phyloP scores from a whole-genome alignment of 2,329 filamentous ascomycete species.

The Juglanconis juglandina region DNA sequence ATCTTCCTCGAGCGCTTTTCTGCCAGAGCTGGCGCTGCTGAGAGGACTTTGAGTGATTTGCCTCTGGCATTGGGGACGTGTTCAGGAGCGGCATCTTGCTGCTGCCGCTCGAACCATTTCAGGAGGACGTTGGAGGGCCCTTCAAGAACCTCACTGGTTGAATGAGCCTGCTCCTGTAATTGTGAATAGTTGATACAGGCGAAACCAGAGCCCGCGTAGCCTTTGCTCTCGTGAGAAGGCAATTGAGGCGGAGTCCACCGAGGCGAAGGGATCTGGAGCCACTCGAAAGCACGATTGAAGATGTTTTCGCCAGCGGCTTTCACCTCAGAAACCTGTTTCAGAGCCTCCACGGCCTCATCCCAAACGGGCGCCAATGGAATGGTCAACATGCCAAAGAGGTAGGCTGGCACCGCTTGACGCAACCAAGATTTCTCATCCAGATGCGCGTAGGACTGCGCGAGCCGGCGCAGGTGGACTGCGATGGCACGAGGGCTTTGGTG shows the following conservation, averaged over 20 bases:
- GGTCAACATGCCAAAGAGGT: conserved; percentile 85
- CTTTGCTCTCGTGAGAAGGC: conserved; percentile 30
- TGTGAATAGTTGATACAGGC: conserved; percentile 74
- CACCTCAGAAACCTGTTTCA: conserved; percentile 70
- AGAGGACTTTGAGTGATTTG: conserved; percentile 77
- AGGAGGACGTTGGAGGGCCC: conserved; percentile 58
- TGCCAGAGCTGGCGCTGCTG: conserved; percentile 68
- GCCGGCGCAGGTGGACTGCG: conserved; percentile 80
- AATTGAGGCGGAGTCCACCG: conserved; percentile 46
- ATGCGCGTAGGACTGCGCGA: conserved; percentile 62
- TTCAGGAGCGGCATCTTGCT: conserved; percentile 53
- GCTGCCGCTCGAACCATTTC: conserved; percentile 56
- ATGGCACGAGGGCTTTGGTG: conserved; percentile 73
- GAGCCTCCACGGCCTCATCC: conserved; percentile 74
- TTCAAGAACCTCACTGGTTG: conserved; percentile 50
- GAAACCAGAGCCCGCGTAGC: conserved; percentile 64
- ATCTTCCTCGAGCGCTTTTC: conserved; percentile 83
- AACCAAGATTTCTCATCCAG: conserved; percentile 62
- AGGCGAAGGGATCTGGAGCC: conserved; percentile 62
- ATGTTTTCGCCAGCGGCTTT: conserved; percentile 71
- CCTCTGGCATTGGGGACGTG: conserved; percentile 59
- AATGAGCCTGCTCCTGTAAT: conserved; percentile 50
- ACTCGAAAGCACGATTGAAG: conserved; percentile 70
- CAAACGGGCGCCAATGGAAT: conserved; percentile 81
- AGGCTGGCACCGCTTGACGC: conserved; percentile 69